Evolutionary conservation across 805 yeast species (phyloP), one percentile per base, ranked within the genome.

Genomic region (Cyberlindnera lachancei): DNA sequence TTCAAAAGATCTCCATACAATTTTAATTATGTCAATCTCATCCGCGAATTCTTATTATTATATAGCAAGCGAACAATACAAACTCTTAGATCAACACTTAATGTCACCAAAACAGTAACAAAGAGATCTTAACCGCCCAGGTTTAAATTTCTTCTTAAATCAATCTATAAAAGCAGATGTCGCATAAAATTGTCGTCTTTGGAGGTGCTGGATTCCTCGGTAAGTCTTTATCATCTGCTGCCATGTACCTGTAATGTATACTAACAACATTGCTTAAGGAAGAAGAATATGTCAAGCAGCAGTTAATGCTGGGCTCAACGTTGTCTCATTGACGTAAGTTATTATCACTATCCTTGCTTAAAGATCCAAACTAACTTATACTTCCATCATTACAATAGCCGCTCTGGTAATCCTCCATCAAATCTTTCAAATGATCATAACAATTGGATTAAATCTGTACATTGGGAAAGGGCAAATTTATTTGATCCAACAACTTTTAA

Each of bases 161-260:
- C n/a, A n/a, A n/a, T n/a, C n/a, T n/a, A n/a, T n/a, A n/a, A n/a
- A n/a, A n/a, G n/a, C n/a, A n/a, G n/a, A n/a, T n/a, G n/a, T n/a
- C n/a, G 52, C 42, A 52, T 3, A 64, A 58, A 28, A 41, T 73
- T 3, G 73, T 84, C 4, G 84, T 87, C 0, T 74, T 87, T 48
- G 97, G 97, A 13, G 96, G 96, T 1, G 75, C 73, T 43, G 96
- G 96, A 7, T 84, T 84, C 50, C 55, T 88, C 13, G 80, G 73
- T 44, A 41, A 28, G 61, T 52, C 5, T 7, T 4, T 9, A 15
- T 6, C n/a, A 17, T 15, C n/a, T 24, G 9, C 5, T 9, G 11
- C 7, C 13, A 12, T n/a, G 13, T 13, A 7, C 15, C 7, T n/a
- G n/a, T n/a, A n/a, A 7, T 21, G 7, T 18, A 6, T 13, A 9